Evolutionary conservation across 352 stramenopile species (phyloP).

Genomic region (Pythium rhizo-oryzae): DNA sequence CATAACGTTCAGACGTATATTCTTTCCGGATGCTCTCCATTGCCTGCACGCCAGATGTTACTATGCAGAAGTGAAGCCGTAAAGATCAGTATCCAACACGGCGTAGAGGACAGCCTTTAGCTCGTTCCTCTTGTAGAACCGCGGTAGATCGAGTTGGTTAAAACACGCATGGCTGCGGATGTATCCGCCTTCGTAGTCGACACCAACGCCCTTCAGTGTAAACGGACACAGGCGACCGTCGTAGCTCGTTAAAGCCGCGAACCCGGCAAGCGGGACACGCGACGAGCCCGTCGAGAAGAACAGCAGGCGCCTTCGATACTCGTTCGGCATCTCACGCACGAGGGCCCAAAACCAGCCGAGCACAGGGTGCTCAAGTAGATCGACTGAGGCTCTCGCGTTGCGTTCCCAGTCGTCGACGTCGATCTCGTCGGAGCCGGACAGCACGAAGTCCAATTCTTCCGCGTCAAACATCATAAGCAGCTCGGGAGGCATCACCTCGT

Average conservation of each 20-base stretch:
- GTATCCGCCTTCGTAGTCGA: constrained; percentile 24
- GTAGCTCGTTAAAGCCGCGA: constrained; percentile 31
- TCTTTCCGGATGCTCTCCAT: background rate
- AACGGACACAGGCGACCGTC: constrained; percentile 32
- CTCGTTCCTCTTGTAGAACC: constrained; percentile 92
- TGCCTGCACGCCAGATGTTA: background rate
- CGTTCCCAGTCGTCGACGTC: constrained; percentile 89
- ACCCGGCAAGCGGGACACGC: constrained; percentile 32
- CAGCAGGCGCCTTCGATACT: constrained; percentile 31
- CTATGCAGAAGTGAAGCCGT: constrained; percentile 69
- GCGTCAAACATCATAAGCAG: constrained; percentile 93
- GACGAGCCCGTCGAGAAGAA: constrained; percentile 41
- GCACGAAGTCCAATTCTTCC: constrained; percentile 92
- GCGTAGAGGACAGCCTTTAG: constrained; percentile 64
- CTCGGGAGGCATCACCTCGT: constrained; percentile 89
- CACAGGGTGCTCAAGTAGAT: background rate
- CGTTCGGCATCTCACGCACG: constrained; percentile 46
- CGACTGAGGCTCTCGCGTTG: constrained; percentile 43
- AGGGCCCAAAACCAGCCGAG: constrained; percentile 30
- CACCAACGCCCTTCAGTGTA: constrained; percentile 44
- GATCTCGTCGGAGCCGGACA: constrained; percentile 89
- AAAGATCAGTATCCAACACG: constrained; percentile 64
- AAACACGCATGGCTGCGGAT: constrained; percentile 82
- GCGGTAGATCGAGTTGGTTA: constrained; percentile 93
- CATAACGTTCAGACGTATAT: too few relatives aligned